Evolutionary conservation across 805 yeast species (phyloP).

Genomic region (Yarrowia bubula): DNA sequence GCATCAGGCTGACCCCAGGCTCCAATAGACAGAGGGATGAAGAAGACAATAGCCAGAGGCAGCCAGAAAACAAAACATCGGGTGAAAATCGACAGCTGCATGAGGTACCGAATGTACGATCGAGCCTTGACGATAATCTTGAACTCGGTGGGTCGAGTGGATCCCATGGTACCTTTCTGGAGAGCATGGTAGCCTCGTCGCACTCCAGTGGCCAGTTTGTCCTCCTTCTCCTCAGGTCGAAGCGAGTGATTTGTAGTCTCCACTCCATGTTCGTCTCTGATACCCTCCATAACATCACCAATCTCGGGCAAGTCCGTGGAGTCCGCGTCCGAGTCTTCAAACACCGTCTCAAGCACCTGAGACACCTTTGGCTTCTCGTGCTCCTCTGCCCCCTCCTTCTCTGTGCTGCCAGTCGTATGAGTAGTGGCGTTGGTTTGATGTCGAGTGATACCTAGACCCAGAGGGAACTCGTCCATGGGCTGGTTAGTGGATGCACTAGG

Average conservation of each 20-base stretch:
- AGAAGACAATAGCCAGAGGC: slow-evolving; percentile 41
- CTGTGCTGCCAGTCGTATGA: background rate
- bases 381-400: background rate
- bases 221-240: slow-evolving; percentile 20
- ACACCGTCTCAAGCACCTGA: slow-evolving; percentile 20
- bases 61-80: slow-evolving; percentile 41
- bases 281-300: slow-evolving; percentile 27
- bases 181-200: slow-evolving; percentile 30
- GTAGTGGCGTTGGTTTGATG: slow-evolving; percentile 9
- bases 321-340: slow-evolving; percentile 30
- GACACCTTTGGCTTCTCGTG: slow-evolving; percentile 16
- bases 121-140: slow-evolving; percentile 30
- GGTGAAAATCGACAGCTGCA: slow-evolving; percentile 35
- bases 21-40: slow-evolving; percentile 42
- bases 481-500: background rate
- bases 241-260: background rate
- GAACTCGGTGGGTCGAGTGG: slow-evolving; percentile 26
- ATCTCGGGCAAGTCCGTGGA: slow-evolving; percentile 23
- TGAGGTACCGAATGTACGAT: slow-evolving; percentile 29
- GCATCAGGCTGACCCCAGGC: slow-evolving; percentile 40
- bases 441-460: slow-evolving; percentile 2
- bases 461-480: slow-evolving; percentile 16
- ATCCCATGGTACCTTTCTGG: background rate
- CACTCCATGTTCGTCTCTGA: slow-evolving; percentile 24
- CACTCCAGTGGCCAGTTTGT: background rate